A percentile compares a stretch with the other conserved stretches of the same genome.
Conservation (phyloP, 805 yeast genomes). For the Trichomonascus vanleenenianus region DNA sequence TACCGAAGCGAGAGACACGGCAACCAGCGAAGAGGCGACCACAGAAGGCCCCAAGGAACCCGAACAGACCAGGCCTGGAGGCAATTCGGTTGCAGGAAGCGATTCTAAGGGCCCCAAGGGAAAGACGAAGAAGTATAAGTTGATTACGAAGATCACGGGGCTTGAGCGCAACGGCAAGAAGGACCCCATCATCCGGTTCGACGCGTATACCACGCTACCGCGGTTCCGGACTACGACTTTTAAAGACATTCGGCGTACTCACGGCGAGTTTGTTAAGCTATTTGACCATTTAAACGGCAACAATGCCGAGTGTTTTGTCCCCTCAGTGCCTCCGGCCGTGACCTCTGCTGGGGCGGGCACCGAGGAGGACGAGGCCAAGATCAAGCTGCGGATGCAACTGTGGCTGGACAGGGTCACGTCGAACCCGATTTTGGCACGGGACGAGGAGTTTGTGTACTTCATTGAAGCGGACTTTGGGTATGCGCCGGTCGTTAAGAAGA, state of each 20-base stretch:
- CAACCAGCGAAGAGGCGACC: conserved; percentile 13
- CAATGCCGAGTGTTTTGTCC: conserved; percentile 88
- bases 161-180: conserved; percentile 68
- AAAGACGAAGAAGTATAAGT: conserved; percentile 28
- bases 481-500: conserved; percentile 50
- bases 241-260: conserved; percentile 72
- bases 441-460: conserved; percentile 82
- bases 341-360: conserved; percentile 81
- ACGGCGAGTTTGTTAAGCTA: conserved; percentile 65
- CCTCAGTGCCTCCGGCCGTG: conserved; percentile 68
- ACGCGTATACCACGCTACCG: conserved; percentile 61
- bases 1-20: not conserved
- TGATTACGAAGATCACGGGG: conserved; percentile 52
- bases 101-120: not conserved
- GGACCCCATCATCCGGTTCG: conserved; percentile 74
- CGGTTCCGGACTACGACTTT: conserved; percentile 63
- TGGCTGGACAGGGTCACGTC: conserved; percentile 74
- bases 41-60: conserved; percentile 5
- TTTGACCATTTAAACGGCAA: conserved; percentile 72
- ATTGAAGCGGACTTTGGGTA: conserved; percentile 69
- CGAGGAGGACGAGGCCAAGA: conserved; percentile 62
- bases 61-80: not conserved
- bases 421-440: conserved; percentile 76
- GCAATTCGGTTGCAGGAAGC: not conserved
- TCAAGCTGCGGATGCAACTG: conserved; percentile 56